Conservation (phyloP, 2,329 filamentous ascomycete species). For the Lachnellula suecica region DNA sequence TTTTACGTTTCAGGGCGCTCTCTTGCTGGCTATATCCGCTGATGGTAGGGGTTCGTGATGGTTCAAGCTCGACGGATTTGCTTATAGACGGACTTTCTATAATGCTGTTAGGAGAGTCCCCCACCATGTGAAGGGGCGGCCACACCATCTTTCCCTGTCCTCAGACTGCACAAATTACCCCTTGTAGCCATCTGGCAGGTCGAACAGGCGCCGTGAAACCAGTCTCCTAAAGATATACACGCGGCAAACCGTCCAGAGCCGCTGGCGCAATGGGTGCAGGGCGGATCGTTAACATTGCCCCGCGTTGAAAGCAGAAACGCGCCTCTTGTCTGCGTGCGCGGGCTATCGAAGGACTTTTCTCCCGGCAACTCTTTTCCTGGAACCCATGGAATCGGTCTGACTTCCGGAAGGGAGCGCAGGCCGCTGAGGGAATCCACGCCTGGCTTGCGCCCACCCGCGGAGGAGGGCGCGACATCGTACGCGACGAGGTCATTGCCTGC, state of each 20-base stretch:
- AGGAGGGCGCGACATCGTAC: background rate
- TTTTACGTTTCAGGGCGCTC: background rate
- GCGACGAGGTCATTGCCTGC: background rate
- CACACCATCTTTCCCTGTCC: constrained; percentile 12
- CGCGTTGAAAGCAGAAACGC: constrained; percentile 21
- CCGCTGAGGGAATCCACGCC: constrained; percentile 11
- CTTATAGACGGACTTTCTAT: constrained; percentile 1
- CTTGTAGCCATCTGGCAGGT: constrained; percentile 25
- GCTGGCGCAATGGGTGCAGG: constrained; percentile 19
- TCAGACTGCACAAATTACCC: constrained; percentile 22
- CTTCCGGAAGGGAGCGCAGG: constrained; percentile 19
- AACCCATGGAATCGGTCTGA: constrained; percentile 25
- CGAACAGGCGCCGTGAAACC: constrained; percentile 25
- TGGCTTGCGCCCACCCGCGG: background rate
- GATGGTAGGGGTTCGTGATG: background rate
- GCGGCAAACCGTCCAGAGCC: constrained; percentile 20
- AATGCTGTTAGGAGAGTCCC: background rate
- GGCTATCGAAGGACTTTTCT: constrained; percentile 17
- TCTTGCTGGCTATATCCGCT: background rate
- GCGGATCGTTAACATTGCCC: constrained; percentile 17
- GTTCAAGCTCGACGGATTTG: constrained; percentile 2
- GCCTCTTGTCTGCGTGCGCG: constrained; percentile 20
- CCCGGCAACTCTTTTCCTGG: constrained; percentile 18
- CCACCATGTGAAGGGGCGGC: background rate
- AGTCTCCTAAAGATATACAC: constrained; percentile 21